Base-by-base conservation (phyloP, 2,329 filamentous ascomycete species). In the Aaosphaeria pasadenensis region DNA sequence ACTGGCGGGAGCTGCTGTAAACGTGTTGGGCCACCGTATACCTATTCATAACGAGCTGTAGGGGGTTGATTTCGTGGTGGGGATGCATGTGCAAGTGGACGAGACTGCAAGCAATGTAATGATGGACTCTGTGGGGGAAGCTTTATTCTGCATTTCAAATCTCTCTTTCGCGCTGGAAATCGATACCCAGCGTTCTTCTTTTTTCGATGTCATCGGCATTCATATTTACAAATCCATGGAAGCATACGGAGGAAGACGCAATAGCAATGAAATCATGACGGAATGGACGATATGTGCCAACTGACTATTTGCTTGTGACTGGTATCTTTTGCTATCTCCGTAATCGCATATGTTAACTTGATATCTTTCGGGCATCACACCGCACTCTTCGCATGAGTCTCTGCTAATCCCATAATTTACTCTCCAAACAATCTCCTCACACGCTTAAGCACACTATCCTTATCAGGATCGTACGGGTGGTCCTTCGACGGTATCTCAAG, bases 401-500 rank as follows among this genome's bases (percentile, higher is more conserved):
- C 3, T 36, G 9, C 33, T 36, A 36, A 9, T 9, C 33, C 33
- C n/a, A 36, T 36, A 36, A 11, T 43, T 69, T 82, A 91, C 76
- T 91, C 84, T 57, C 84, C 84, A 72, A 87, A 87, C 54, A 89
- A 65, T 63, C 85, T 83, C 69, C 83, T 77, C 56, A 99, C 94
- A 58, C 94, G 82, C 75, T 91, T 88, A 74, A 99, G 72, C 39
- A 99, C 92, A 67, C 92, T 97, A 72, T 99, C 94, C 78, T 99
- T 99, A 75, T 99, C 94, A 0, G 94, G 94, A 63, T 99, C 92
- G 68, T 99, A 99, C 2, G 94, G 94, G 71, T 99, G 94, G 71
- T 99, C 94, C 79, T 99, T 99, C 75, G 90, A 95, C 28, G 94
- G 94, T 52, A 99, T 97, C 73, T 99, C 94, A 49, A 99, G 84